A percentile compares a stretch with the other conserved stretches of the same genome.
These are phyloP conservation scores for Xylariomycetidae sp. DNA, from an alignment of 2,329 filamentous ascomycete genomes.

Conservation along the genomic window DNA sequence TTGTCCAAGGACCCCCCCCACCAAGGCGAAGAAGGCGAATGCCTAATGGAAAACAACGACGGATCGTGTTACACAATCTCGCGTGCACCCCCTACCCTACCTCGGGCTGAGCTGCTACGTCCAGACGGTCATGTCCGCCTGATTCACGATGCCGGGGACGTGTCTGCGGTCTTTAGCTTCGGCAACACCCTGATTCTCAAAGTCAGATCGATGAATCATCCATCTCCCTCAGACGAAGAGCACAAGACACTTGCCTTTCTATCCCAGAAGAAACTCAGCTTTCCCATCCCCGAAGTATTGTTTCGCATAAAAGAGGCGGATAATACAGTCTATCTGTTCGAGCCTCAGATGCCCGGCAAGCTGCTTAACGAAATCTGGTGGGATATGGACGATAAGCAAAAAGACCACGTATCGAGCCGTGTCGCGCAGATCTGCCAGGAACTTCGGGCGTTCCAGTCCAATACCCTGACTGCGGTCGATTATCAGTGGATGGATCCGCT, in stretches of 20 bases:
- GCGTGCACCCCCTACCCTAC: conserved; percentile 3
- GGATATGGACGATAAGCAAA: conserved; percentile 3
- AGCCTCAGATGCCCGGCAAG: conserved; percentile 7
- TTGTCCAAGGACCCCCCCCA: conserved; percentile 5
- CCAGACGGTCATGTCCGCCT: conserved; percentile 7
- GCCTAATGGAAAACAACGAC: conserved; percentile 8
- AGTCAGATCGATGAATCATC: too few species aligned
- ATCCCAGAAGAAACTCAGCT: too few species aligned
- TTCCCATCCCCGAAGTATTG: too few species aligned
- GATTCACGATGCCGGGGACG: conserved; percentile 5
- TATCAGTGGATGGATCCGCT: conserved; percentile 10
- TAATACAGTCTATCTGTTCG: conserved; percentile 2
- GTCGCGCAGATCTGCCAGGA: conserved; percentile 4
- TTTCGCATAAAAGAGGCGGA: too few species aligned
- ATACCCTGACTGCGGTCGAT: conserved; percentile 4
- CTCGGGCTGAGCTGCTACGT: conserved; percentile 4
- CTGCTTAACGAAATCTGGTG: conserved; percentile 11
- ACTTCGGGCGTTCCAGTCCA: conserved; percentile 3
- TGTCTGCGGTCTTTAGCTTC: conserved; percentile 4
- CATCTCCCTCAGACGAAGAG: too few species aligned
- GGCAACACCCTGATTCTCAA: conserved; percentile 3
- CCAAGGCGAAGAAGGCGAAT: conserved; percentile 4
- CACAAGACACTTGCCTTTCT: too few species aligned
- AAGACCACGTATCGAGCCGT: conserved; percentile 3
- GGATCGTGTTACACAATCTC: conserved; percentile 9